A percentile compares a stretch with the other conserved stretches of the same genome.
phyloP scores from a whole-genome alignment of 805 yeast species.

The Hanseniaspora valbyensis region DNA sequence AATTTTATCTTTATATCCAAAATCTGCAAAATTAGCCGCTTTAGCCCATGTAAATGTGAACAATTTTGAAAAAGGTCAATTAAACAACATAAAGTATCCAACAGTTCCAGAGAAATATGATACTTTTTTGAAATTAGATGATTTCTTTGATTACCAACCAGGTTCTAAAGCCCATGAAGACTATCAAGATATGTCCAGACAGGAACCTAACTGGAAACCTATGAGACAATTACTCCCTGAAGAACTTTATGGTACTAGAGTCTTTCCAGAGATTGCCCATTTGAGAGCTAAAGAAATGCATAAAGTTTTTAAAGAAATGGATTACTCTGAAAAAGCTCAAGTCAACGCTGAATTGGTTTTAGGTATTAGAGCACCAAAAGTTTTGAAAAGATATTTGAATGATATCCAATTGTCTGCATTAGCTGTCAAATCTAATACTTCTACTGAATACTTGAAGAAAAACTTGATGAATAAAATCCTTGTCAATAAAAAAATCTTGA shows the following conservation, averaged over 20 bases:
- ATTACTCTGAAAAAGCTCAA: background rate
- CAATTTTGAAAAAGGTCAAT: slow-evolving; percentile 5
- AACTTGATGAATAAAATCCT: slow-evolving; percentile 54
- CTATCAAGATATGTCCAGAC: slow-evolving; percentile 18
- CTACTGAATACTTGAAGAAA: slow-evolving; percentile 44
- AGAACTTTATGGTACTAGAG: slow-evolving; percentile 6
- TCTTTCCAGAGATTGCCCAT: slow-evolving; percentile 7
- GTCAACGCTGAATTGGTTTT: slow-evolving; percentile 1
- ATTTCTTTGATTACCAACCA: slow-evolving; percentile 55
- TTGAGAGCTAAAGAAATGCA: slow-evolving; percentile 9
- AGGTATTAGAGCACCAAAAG: slow-evolving; percentile 7
- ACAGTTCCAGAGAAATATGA: slow-evolving; percentile 33
- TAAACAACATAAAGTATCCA: background rate
- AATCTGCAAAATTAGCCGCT: slow-evolving; percentile 61
- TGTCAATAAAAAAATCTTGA: slow-evolving; percentile 68
- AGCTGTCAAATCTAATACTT: slow-evolving; percentile 54
- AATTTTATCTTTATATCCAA: slow-evolving; percentile 36
- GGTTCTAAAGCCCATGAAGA: slow-evolving; percentile 23
- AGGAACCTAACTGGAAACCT: slow-evolving; percentile 21
- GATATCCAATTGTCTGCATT: slow-evolving; percentile 40
- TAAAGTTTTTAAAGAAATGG: background rate
- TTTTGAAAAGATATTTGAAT: slow-evolving; percentile 16
- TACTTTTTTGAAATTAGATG: slow-evolving; percentile 61
- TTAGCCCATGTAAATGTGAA: slow-evolving; percentile 8
- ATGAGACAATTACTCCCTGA: slow-evolving; percentile 19